Evolutionary conservation across 768 basidiomycete genomes (phyloP), one percentile per base, ranked within the genome.

Genomic region (Leccinum subtestaceum): DNA sequence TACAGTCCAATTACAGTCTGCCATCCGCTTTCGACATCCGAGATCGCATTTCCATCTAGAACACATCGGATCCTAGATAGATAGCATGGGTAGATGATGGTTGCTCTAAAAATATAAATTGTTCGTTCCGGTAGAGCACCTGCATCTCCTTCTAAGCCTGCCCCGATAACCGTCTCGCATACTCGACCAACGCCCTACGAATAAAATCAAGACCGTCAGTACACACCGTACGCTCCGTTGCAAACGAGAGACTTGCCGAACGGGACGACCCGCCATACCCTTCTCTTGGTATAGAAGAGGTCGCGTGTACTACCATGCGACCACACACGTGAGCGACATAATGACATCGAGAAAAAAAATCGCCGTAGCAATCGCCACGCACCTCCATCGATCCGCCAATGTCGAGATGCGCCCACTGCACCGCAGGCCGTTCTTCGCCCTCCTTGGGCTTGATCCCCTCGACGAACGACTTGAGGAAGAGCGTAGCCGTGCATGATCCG

Each of bases 381-480:
- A 84, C 84, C 74, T 91, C 89, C 88, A 90, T 90, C 17, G 81
- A 74, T 13, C 89, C 86, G 11, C 85, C 91, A 58, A 93, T 93
- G 66, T 95, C 93, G 46, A 94, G 74, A 71, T 95, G 93, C 1
- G 93, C 93, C 91, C 93, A 95, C 60, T 84, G 83, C 63, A 92
- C 74, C 12, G 75, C 70, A 5, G 83, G 77, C 5, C 77, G 77
- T 52, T 78, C 79, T 57, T 79, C 66, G 47, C 83, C 85, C 12
- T 84, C 80, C 66, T 82, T 80, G 2, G 80, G 76, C 67, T 91
- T 87, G 57, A 87, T 83, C 4, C 89, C 91, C 25, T 88, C 81
- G 2, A 89, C 89, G 64, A 93, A 93, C 3, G 85, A 80, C 75
- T 91, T 91, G 57, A 95, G 77, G 85, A 95, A 95, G 19, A 93